phyloP scores from a whole-genome alignment of 768 basidiomycete species.

The Aureoboletus auriporus region DNA sequence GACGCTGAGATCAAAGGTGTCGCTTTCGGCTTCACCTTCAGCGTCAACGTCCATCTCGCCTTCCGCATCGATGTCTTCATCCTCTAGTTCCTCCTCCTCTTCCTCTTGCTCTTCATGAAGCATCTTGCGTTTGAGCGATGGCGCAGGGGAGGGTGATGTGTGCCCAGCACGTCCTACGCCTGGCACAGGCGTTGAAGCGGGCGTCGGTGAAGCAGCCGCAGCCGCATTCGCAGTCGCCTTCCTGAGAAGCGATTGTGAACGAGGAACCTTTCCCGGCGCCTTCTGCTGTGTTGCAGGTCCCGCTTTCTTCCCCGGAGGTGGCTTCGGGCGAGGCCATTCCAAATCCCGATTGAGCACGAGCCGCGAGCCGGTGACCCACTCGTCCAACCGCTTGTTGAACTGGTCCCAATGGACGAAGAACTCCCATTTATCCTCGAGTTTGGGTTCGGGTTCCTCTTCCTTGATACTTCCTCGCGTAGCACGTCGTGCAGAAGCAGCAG shows the following conservation, averaged over 20 bases:
- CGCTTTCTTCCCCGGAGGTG: conserved; percentile 53
- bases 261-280: conserved; percentile 61
- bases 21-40: conserved; percentile 47
- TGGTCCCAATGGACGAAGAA: conserved; percentile 99
- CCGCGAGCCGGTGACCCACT: conserved; percentile 90
- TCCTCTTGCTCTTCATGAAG: conserved; percentile 63
- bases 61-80: conserved; percentile 44
- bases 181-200: conserved; percentile 43
- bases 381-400: conserved; percentile 98
- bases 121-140: conserved; percentile 64
- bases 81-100: conserved; percentile 50
- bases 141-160: conserved; percentile 56
- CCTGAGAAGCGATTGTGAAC: conserved; percentile 57
- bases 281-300: conserved; percentile 39
- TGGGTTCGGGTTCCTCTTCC: conserved; percentile 47
- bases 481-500: conserved; percentile 29
- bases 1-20: conserved; percentile 63
- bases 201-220: conserved; percentile 58
- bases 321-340: conserved; percentile 94
- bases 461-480: conserved; percentile 36
- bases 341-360: conserved; percentile 82
- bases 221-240: conserved; percentile 67
- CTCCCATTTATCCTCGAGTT: conserved; percentile 78
- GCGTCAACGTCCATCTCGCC: conserved; percentile 50
- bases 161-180: conserved; percentile 30